These are phyloP conservation scores for Geotrichum australiense DNA, from an alignment of 1,139 yeast species.

Conservation along the genomic window DNA sequence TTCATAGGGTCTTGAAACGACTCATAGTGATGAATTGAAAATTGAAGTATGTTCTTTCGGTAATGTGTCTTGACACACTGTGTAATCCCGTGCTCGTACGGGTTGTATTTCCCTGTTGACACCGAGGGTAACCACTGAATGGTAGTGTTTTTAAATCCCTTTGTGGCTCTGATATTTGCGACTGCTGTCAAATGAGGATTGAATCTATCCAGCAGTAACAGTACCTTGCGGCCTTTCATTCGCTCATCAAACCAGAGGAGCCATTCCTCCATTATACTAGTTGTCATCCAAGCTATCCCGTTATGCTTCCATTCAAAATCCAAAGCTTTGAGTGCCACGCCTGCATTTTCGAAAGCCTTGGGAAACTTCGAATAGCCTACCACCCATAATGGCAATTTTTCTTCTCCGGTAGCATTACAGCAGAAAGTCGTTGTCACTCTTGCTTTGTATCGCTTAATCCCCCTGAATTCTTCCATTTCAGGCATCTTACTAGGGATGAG, in stretches of 20 bases:
- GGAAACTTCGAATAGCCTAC: constrained; percentile 16
- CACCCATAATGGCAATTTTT: constrained; percentile 15
- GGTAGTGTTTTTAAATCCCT: constrained; percentile 16
- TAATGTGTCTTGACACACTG: constrained; percentile 12
- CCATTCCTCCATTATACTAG: constrained; percentile 17
- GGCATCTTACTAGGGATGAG: constrained; percentile 16
- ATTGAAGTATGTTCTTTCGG: constrained; percentile 11
- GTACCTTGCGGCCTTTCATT: constrained; percentile 13
- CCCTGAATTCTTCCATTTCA: constrained; percentile 16
- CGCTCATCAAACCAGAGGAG: constrained; percentile 14
- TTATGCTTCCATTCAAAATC: constrained; percentile 18
- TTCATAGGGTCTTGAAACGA: constrained; percentile 16
- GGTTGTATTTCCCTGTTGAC: constrained; percentile 15
- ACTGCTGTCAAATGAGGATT: constrained; percentile 17
- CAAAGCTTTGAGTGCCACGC: constrained; percentile 15
- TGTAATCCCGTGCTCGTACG: constrained; percentile 16
- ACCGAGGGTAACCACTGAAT: constrained; percentile 16
- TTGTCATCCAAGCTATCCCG: constrained; percentile 18
- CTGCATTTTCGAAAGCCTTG: constrained; percentile 14
- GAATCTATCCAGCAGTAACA: constrained; percentile 14
- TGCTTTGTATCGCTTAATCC: constrained; percentile 14
- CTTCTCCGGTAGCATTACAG: constrained; percentile 16
- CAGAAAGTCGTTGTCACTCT: constrained; percentile 14
- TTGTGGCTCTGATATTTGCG: constrained; percentile 15
- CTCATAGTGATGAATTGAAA: constrained; percentile 13